These are phyloP conservation scores for Avena insularis DNA, from an alignment of 176 grass and related monocot genomes.

Conservation along the genomic window DNA sequence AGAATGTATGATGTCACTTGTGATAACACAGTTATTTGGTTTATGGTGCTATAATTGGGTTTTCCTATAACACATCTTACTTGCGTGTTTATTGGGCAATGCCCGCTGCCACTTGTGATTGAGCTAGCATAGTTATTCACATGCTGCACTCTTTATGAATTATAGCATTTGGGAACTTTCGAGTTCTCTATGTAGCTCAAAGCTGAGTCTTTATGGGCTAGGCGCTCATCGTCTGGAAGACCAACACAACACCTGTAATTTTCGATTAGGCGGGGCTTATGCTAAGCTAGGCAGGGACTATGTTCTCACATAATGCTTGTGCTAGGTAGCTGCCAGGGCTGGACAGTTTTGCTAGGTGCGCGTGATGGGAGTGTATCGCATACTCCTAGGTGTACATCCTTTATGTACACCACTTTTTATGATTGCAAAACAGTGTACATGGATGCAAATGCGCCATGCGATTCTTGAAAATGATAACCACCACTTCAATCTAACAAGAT, in stretches of 20 bases:
- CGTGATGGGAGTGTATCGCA: neutral
- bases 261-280: neutral
- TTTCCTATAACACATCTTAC: neutral
- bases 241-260: neutral
- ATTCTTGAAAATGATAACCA: neutral
- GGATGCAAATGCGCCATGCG: neutral
- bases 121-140: neutral
- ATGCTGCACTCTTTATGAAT: neutral
- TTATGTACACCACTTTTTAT: neutral
- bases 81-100: neutral
- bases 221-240: neutral
- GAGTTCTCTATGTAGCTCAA: constrained; percentile 16
- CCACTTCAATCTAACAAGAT: neutral
- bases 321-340: neutral
- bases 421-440: neutral
- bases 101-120: neutral
- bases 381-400: neutral
- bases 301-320: neutral
- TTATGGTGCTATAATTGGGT: neutral
- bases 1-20: neutral
- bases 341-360: neutral
- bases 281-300: neutral
- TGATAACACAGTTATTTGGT: neutral
- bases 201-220: neutral
- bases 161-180: neutral